Conservation (phyloP, 2,329 filamentous ascomycete genomes). For the Fusarium stilboides region DNA sequence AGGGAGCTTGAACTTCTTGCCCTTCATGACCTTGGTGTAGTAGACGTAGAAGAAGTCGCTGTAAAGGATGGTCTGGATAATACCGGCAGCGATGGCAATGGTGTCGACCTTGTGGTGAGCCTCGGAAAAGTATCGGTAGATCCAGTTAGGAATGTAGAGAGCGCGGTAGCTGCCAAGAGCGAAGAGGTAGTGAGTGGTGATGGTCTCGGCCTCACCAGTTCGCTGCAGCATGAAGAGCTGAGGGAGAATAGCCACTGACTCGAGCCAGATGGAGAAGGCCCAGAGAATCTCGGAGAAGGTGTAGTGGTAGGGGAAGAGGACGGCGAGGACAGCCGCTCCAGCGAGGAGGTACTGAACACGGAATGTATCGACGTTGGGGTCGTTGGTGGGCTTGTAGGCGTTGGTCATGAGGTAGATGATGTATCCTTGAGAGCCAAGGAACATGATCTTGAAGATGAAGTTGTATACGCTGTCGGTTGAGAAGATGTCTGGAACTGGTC, state of each 20-base stretch:
- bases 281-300: slow-evolving; percentile 88
- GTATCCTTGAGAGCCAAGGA: slow-evolving; percentile 91
- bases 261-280: slow-evolving; percentile 99
- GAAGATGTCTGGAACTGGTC: slow-evolving; percentile 78
- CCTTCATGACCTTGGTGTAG: slow-evolving; percentile 95
- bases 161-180: slow-evolving; percentile 92
- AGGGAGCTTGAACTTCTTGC: slow-evolving; percentile 88
- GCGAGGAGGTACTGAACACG: slow-evolving; percentile 94
- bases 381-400: slow-evolving; percentile 97
- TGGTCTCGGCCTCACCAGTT: slow-evolving; percentile 98
- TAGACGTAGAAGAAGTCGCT: slow-evolving; percentile 99
- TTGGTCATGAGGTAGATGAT: slow-evolving; percentile 98
- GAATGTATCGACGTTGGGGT: slow-evolving; percentile 97
- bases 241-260: slow-evolving; percentile 95
- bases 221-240: slow-evolving; percentile 98
- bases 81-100: slow-evolving; percentile 89
- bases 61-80: slow-evolving; percentile 95
- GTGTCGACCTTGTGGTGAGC: slow-evolving; percentile 80
- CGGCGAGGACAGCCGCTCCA: slow-evolving; percentile 81
- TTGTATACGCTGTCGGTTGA: slow-evolving; percentile 90
- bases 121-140: slow-evolving; percentile 89
- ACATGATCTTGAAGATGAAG: slow-evolving; percentile 94
- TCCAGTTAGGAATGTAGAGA: slow-evolving; percentile 98
- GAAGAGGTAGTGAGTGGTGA: slow-evolving; percentile 97
- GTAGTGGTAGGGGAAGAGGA: slow-evolving; percentile 90